Evolutionary conservation across 1,284 basidiomycete genomes (phyloP).

Genomic region (Ceratobasidium sp.): DNA sequence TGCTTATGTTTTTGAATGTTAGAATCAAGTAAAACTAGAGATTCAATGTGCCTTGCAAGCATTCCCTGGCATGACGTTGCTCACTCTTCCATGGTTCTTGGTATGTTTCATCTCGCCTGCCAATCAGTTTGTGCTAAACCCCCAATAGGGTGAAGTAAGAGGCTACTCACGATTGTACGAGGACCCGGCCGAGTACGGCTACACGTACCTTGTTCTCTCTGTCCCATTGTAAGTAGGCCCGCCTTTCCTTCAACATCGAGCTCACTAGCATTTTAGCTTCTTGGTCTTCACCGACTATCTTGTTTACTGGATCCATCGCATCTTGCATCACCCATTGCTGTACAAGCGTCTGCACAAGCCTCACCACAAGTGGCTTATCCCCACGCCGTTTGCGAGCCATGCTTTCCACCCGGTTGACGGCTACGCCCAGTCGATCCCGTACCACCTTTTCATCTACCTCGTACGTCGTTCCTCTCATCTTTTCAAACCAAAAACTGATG

Average conservation of each 20-base stretch:
- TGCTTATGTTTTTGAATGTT: slow-evolving; percentile 53
- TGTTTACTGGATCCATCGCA: slow-evolving; percentile 96
- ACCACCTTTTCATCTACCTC: slow-evolving; percentile 92
- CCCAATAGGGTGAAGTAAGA: slow-evolving; percentile 77
- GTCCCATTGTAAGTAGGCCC: slow-evolving; percentile 69
- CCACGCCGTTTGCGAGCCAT: slow-evolving; percentile 96
- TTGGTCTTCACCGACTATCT: slow-evolving; percentile 91
- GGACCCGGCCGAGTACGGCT: slow-evolving; percentile 78
- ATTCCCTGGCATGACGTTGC: slow-evolving; percentile 82
- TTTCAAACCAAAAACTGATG: not conserved
- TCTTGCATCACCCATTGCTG: slow-evolving; percentile 85
- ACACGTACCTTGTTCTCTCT: slow-evolving; percentile 73
- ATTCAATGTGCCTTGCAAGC: slow-evolving; percentile 82
- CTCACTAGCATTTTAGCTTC: slow-evolving; percentile 66
- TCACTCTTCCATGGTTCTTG: slow-evolving; percentile 95
- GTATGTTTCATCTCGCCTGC: not conserved
- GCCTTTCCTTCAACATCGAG: not conserved
- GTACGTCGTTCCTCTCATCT: slow-evolving; percentile 1
- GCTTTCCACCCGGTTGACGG: slow-evolving; percentile 98
- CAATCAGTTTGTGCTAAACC: not conserved
- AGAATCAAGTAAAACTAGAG: slow-evolving; percentile 75
- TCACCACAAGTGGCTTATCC: slow-evolving; percentile 98
- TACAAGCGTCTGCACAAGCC: slow-evolving; percentile 97
- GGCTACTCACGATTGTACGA: slow-evolving; percentile 89
- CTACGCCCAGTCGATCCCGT: slow-evolving; percentile 93